These are phyloP conservation scores for Stephania yunnanensis DNA, from an alignment of 164 flowering plant genomes.

Conservation along the genomic window DNA sequence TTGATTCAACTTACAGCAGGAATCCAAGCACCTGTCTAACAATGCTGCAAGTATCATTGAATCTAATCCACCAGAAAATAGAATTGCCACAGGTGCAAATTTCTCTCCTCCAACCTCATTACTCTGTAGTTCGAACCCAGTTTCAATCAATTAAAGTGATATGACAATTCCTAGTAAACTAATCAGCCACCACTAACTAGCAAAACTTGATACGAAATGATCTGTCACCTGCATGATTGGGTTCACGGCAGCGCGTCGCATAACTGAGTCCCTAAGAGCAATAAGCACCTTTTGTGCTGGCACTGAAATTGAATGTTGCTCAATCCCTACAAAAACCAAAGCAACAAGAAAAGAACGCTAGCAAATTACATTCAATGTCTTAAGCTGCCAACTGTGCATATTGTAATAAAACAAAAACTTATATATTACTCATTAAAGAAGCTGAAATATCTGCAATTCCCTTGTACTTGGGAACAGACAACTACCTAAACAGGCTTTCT, in stretches of 20 bases:
- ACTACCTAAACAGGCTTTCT: slow-evolving; percentile 10
- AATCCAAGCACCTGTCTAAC: slow-evolving; percentile 60
- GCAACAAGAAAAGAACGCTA: background rate
- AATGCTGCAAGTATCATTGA: slow-evolving; percentile 95
- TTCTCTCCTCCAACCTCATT: slow-evolving; percentile 9
- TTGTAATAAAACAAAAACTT: background rate
- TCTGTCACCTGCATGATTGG: slow-evolving; percentile 48
- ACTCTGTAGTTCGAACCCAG: slow-evolving; percentile 16
- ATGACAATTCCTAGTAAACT: background rate
- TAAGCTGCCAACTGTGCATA: slow-evolving; percentile 11
- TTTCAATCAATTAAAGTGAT: background rate
- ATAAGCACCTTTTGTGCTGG: slow-evolving; percentile 50
- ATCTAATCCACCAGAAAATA: slow-evolving; percentile 97
- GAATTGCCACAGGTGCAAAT: slow-evolving; percentile 74
- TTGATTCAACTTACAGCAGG: slow-evolving; percentile 48
- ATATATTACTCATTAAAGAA: slow-evolving; percentile 7
- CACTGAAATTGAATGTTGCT: slow-evolving; percentile 22
- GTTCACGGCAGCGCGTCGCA: slow-evolving; percentile 41
- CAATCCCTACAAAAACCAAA: slow-evolving; percentile 20
- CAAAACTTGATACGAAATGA: background rate
- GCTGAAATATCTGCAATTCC: slow-evolving; percentile 8
- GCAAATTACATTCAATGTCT: background rate
- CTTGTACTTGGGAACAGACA: background rate
- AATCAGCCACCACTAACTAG: background rate
- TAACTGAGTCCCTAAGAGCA: slow-evolving; percentile 63